Evolutionary conservation across 257 asterid species (phyloP).

Genomic region (Parsonsia alboflavescens): DNA sequence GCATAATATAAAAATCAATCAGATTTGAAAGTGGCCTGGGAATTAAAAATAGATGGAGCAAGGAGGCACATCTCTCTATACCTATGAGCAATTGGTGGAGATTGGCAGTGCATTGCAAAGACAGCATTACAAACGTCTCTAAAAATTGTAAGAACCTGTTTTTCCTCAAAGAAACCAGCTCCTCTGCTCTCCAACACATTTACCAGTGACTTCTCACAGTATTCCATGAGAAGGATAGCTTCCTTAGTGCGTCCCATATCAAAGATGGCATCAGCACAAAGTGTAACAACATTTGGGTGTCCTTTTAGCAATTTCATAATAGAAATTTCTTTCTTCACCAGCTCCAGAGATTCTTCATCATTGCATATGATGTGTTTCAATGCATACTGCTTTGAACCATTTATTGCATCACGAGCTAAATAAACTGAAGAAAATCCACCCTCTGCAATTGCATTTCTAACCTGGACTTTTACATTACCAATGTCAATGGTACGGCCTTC

Average conservation of each 20-base stretch:
- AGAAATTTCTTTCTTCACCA: conserved; percentile 72
- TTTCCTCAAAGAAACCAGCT: conserved; percentile 90
- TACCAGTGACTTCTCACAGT: conserved; percentile 82
- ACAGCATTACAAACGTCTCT: conserved; percentile 88
- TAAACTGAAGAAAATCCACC: conserved; percentile 98
- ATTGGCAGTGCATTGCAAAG: conserved; percentile 91
- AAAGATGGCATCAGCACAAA: conserved; percentile 62
- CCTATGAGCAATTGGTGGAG: conserved; percentile 95
- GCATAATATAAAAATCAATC: neutral
- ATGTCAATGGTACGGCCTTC: conserved; percentile 91
- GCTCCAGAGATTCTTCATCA: conserved; percentile 76
- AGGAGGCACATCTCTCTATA: conserved; percentile 24
- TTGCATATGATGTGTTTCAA: conserved; percentile 86
- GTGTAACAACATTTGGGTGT: conserved; percentile 84
- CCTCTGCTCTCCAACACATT: conserved; percentile 87
- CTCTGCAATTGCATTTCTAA: conserved; percentile 83
- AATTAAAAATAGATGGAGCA: neutral
- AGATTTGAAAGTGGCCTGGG: neutral
- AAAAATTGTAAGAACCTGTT: conserved; percentile 67
- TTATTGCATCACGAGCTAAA: conserved; percentile 69
- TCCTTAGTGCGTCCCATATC: conserved; percentile 97
- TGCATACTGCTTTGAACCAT: conserved; percentile 89
- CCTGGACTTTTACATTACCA: conserved; percentile 73
- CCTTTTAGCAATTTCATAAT: conserved; percentile 91
- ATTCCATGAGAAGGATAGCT: conserved; percentile 91